Evolutionary conservation across 352 stramenopile species (phyloP), one percentile per base, ranked within the genome.

Genomic region (Phytopythium helicoides): DNA sequence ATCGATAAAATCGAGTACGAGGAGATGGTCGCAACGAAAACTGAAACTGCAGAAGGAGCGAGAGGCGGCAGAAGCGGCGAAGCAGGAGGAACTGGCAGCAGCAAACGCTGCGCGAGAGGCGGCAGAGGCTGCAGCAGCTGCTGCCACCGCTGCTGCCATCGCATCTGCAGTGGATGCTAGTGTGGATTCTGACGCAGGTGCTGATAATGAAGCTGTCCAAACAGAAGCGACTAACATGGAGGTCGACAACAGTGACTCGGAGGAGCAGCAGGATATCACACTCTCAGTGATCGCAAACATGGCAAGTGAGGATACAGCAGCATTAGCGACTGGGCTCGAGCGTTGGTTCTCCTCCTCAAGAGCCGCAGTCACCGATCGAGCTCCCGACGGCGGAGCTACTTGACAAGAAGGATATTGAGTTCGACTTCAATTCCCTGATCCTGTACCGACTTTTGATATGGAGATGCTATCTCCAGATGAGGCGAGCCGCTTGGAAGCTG

Each of bases 211-310:
- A 62, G 22, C 44, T 65, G 47, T 54, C 21, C 47, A 16, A 8
- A 22, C 41, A 45, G 26, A 51, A 37, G 37, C 39, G 19, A 83
- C 75, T 3, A 91, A 77, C 49, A 93, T 93, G 83, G 83, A 93
- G 36, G 68, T 93, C 14, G 83, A 93, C 47, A 86, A 82, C 47
- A 93, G 83, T 52, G 83, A 93, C 37, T 79, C 71, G 7, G 83
- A 93, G 42, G 83, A 92, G 12, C 70, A 79, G 36, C 64, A 81
- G 0, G 81, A 88, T 57, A 85, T 94, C 42, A 90, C 81, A 16
- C 61, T 92, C 11, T 90, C 80, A 6, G 80, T 81, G 15, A 92
- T 92, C 48, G 84, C 84, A n/a, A 87, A 92, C 52, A 94, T 94
- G 82, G 82, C 89, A 23, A 82, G 66, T 15, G 84, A 92, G 58